Percentiles rank a stretch among this genome's conserved stretches.
phyloP scores from a whole-genome alignment of 495 filamentous ascomycete genomes.

The Neurospora sp. region DNA sequence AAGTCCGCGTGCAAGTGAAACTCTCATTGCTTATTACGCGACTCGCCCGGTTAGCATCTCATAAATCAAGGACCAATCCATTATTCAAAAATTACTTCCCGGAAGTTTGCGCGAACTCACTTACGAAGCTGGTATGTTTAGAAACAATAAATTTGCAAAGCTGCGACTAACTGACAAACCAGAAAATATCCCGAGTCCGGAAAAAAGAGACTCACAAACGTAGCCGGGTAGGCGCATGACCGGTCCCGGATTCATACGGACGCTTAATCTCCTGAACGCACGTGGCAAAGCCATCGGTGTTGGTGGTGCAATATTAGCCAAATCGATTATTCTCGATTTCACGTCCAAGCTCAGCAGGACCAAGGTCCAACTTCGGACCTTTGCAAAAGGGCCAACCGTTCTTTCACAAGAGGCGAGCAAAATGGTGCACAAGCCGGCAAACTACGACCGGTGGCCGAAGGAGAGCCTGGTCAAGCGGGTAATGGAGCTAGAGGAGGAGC shows the following conservation, averaged over 20 bases:
- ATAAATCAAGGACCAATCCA: not conserved
- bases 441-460: constrained; percentile 49
- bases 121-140: not conserved
- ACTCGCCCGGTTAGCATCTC: not conserved
- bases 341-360: not conserved
- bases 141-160: not conserved
- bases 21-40: not conserved
- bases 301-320: not conserved
- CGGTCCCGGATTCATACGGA: not conserved
- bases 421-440: constrained; percentile 14
- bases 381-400: not conserved
- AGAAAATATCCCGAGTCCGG: not conserved
- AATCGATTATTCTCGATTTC: not conserved
- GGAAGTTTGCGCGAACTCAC: not conserved
- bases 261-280: not conserved
- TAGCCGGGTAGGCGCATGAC: too few relatives aligned
- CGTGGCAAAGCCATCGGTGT: not conserved
- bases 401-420: constrained; percentile 8
- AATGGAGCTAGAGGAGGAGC: constrained; percentile 50
- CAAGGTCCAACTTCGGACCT: not conserved
- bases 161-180: not conserved
- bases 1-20: not conserved
- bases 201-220: too few relatives aligned
- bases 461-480: constrained; percentile 57
- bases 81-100: not conserved